Base-by-base conservation (phyloP, 73 alveolate species). In the Paramecium biaurelia region DNA sequence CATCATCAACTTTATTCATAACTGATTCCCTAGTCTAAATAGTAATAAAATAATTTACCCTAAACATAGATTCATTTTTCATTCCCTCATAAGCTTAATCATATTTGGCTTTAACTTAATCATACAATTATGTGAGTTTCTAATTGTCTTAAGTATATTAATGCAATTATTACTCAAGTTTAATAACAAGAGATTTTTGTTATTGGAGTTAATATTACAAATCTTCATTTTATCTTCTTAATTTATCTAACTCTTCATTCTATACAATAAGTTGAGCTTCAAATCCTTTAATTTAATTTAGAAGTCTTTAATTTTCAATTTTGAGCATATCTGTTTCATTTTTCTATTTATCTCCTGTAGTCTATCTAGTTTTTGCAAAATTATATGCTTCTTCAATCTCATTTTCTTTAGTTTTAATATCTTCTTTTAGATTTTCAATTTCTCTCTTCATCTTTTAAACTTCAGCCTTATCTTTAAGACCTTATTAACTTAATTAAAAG, bases 11-110 rank as follows among this genome's bases (percentile, higher is more conserved):
- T 63, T 63, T 63, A 63, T 63, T 63, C 6, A 63, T 63, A 10
- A 63, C 47, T 30, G 84, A 63, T 24, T 63, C 84, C 28, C 84
- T 26, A 63, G 84, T 63, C 84, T 63, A 1, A 63, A 63, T 63
- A 63, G 23, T 63, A 23, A 63, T 63, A 63, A 23, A 23, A 23
- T 11, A 7, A 63, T 53, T 18, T 63, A 63, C 84, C 24, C 84
- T 63, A 63, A 23, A 63, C 20, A 63, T 14, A 0, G 84, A 63
- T 63, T 63, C 84, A 63, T 24, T 63, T 63, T 63, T 63, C 84
- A 63, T 63, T 63, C 84, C 84, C 15, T 63, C 84, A 63, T 63
- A 63, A 12, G 84, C 84, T 63, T 63, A 63, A 12, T 63, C 84
- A 63, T 63, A 63, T 14, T 63, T 63, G 11, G 41, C 45, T 26